phyloP scores from a whole-genome alignment of 2,329 filamentous ascomycete genomes.

The Colletotrichum acutatum region DNA sequence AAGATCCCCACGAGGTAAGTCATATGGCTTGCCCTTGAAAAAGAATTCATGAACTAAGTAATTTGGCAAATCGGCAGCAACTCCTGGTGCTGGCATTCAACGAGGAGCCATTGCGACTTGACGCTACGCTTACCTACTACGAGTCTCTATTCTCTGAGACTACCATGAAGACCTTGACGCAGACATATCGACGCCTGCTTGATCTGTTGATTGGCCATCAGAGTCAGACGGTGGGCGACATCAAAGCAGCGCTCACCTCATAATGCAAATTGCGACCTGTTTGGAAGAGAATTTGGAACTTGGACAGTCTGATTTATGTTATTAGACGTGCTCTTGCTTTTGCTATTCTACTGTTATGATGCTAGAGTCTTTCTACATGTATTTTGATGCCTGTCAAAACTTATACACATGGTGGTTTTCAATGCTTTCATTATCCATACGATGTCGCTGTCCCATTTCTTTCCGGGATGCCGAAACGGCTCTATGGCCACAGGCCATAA shows the following conservation, averaged over 20 bases:
- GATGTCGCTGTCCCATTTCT: not conserved
- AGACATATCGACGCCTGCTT: not conserved
- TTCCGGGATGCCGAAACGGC: not conserved
- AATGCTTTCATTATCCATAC: not conserved
- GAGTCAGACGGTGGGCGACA: conserved; percentile 1
- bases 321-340: not conserved
- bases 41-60: not conserved
- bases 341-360: not conserved
- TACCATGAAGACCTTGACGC: not conserved
- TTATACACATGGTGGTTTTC: not conserved
- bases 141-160: conserved; percentile 5
- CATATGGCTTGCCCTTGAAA: accelerated
- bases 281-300: not conserved
- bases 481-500: conserved; percentile 43
- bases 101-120: not conserved
- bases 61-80: not conserved
- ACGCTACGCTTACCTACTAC: conserved; percentile 18
- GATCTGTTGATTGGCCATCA: not conserved
- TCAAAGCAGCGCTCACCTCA: not conserved
- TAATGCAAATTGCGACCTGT: not conserved
- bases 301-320: not conserved
- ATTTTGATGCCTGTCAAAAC: not conserved
- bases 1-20: conserved; percentile 28
- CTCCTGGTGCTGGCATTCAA: conserved; percentile 11
- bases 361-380: not conserved